Base-by-base conservation (phyloP, 106 monocot genomes). In the Ottelia alismoides region DNA sequence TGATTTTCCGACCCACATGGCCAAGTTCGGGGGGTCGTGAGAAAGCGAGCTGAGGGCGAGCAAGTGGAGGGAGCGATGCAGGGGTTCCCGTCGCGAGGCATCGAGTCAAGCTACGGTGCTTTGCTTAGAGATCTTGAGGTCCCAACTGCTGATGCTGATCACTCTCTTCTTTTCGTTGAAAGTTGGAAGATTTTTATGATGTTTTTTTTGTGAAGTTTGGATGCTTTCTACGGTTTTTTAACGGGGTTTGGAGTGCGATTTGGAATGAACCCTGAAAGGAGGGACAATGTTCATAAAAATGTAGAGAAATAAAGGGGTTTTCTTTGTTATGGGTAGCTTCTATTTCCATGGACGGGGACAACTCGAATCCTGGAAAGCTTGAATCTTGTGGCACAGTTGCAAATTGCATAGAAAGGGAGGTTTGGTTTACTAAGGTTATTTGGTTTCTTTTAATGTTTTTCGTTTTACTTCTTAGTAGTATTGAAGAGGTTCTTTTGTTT, bases 81-180 rank as follows among this genome's bases (percentile, higher is more conserved):
- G n/a, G n/a, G n/a, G n/a, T n/a, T n/a, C n/a, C n/a, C n/a, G n/a
- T n/a, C n/a, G n/a, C n/a, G n/a, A n/a, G n/a, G 29, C 46, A 82
- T 82, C 73, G 78, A 74, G 49, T 62, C 61, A 7, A 75, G 60
- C 53, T 93, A 75, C 61, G 74, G 70, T 47, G 72, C 77, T 72
- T 58, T 93, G 74, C 76, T 93, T 49, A 72, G 55, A 62, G 93
- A 93, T 51, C 75, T 93, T 23, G 76, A 93, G 87, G 93, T 47
- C n/a, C 31, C 19, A 69, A 23, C 47, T 35, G 57, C 22, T 47
- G 58, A 47, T 53, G 2, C 17, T 11, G 0, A 2, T 55, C 28
- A 12, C 28, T 55, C 21, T 26, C 19, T 27, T 21, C n/a, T 54
- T 30, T 27, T 55, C 24, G 16, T 27, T 16, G 12, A 26, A 4